These are phyloP conservation scores for Saccharomycopsis capsularis DNA, from an alignment of 805 yeast genomes.

Conservation along the genomic window DNA sequence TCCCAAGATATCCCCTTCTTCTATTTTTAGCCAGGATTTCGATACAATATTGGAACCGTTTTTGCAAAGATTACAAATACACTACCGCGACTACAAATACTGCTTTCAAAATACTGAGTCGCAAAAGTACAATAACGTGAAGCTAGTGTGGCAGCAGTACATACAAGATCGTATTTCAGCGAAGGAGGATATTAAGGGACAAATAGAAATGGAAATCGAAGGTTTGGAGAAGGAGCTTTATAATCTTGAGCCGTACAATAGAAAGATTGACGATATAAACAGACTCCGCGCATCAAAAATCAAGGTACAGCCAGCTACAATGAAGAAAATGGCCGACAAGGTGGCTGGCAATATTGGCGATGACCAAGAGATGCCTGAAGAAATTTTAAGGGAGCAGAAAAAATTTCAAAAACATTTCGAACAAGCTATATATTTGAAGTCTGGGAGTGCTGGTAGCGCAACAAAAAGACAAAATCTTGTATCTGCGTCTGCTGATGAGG, in stretches of 20 bases:
- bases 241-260: not conserved
- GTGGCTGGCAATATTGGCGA: too few relatives aligned
- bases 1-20: not conserved
- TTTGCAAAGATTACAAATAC: not conserved
- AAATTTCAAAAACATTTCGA: too few relatives aligned
- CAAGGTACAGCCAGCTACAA: too few relatives aligned
- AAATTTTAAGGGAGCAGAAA: too few relatives aligned
- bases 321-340: too few relatives aligned
- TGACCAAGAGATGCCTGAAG: too few relatives aligned
- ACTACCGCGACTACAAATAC: conserved; percentile 2
- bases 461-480: too few relatives aligned
- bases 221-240: conserved; percentile 11
- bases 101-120: conserved; percentile 7
- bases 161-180: not conserved
- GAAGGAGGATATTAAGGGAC: not conserved
- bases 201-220: conserved; percentile 4
- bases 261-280: not conserved
- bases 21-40: conserved; percentile 6
- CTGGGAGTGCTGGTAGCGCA: too few relatives aligned
- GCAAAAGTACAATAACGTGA: not conserved
- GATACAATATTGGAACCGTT: not conserved
- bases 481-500: conserved; percentile 2
- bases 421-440: too few relatives aligned
- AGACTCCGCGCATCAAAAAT: not conserved
- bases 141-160: conserved; percentile 14